Evolutionary conservation across 805 yeast species (phyloP).

Genomic region (Brettanomyces custersianus): DNA sequence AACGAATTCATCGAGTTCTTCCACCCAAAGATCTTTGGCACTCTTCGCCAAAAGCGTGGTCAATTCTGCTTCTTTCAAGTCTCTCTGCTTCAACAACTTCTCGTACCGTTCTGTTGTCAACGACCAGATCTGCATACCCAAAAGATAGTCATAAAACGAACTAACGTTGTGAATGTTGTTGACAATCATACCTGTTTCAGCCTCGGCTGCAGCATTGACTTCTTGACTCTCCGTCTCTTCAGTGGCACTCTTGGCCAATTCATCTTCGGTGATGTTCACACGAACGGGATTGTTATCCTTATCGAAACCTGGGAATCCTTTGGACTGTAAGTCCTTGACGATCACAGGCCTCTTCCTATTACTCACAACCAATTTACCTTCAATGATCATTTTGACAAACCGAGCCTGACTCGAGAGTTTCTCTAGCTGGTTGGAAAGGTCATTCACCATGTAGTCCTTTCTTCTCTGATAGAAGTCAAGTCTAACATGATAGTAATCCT

Average conservation of each 20-base stretch:
- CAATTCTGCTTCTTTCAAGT: slow-evolving; percentile 64
- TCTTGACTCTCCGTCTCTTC: slow-evolving; percentile 15
- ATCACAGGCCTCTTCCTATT: slow-evolving; percentile 65
- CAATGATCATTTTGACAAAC: slow-evolving; percentile 85
- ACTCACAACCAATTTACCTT: slow-evolving; percentile 55
- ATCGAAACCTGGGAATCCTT: slow-evolving; percentile 70
- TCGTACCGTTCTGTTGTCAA: slow-evolving; percentile 86
- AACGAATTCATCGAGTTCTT: slow-evolving; percentile 70
- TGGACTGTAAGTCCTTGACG: slow-evolving; percentile 49
- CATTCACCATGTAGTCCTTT: slow-evolving; percentile 67
- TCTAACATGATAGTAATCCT: slow-evolving; percentile 79
- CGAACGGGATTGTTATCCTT: slow-evolving; percentile 58
- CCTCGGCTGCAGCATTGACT: slow-evolving; percentile 21
- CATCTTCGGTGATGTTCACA: slow-evolving; percentile 32
- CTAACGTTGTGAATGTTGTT: slow-evolving; percentile 37
- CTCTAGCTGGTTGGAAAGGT: slow-evolving; percentile 65
- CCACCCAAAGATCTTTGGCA: slow-evolving; percentile 84
- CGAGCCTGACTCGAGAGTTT: slow-evolving; percentile 77
- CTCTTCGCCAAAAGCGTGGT: slow-evolving; percentile 52
- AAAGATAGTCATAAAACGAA: slow-evolving; percentile 73
- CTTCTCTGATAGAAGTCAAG: slow-evolving; percentile 86
- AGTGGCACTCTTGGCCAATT: slow-evolving; percentile 12
- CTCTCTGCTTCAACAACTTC: slow-evolving; percentile 62
- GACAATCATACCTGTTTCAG: slow-evolving; percentile 23
- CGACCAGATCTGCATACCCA: slow-evolving; percentile 92